Base-by-base conservation (phyloP, 164 flowering plant genomes). In the Nelumbo lutea region DNA sequence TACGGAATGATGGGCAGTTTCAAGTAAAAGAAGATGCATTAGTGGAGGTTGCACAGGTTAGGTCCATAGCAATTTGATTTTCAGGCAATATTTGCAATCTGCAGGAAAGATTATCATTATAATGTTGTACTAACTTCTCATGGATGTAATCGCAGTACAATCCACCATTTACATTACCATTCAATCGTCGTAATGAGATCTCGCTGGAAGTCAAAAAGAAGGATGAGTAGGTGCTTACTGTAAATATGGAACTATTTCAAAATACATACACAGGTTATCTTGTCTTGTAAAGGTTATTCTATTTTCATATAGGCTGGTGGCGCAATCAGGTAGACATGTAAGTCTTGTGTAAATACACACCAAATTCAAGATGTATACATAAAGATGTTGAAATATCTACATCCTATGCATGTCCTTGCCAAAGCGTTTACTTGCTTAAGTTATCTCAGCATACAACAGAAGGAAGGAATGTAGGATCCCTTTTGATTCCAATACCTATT, bases 131-230 rank as follows among this genome's bases (percentile, higher is more conserved):
- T 27, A 27, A 48, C 63, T 55, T 61, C 59, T 3, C 61, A 47
- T 3, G n/a, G 11, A 55, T 59, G 42, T 75, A 55, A 8, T 72
- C 85, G 83, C 98, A 90, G 98, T 93, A 88, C 74, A 93, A 93
- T 82, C 98, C 98, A 2, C 98, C 96, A 59, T 90, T 93, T 78
- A 85, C 97, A 2, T 92, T 88, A 44, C 97, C 98, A 59, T 89
- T 93, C 70, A 79, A 79, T 39, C 98, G 97, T 38, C 94, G 98
- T 2, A 93, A 93, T 77, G 97, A 93, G 85, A 77, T 93, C 61
- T 80, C 89, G 0, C 76, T 93, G 70, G 96, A 93, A 81, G 91
- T 93, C 46, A 91, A 89, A 77, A 75, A 75, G 75, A 89, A 75
- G 72, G 75, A 80, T 63, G 66, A 75, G 46, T 80, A 85, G 72